Evolutionary conservation across 768 basidiomycete genomes (phyloP).

Genomic region (Tylopilus intermedius): DNA sequence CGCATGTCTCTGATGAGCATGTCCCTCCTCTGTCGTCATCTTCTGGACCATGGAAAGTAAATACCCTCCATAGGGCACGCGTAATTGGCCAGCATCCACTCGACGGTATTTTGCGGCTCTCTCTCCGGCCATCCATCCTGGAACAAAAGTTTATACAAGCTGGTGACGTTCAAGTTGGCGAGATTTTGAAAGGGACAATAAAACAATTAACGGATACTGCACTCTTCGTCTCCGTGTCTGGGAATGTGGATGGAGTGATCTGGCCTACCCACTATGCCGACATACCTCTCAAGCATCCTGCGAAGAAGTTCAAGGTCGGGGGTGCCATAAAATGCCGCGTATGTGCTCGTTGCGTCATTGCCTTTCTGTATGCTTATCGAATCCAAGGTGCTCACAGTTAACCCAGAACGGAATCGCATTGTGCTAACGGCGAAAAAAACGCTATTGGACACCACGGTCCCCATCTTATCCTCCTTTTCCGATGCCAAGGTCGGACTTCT

Average conservation of each 20-base stretch:
- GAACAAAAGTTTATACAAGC: conserved; percentile 84
- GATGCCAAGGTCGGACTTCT: conserved; percentile 68
- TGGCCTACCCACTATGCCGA: conserved; percentile 97
- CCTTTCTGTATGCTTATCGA: not conserved
- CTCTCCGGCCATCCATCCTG: conserved; percentile 75
- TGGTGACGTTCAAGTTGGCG: conserved; percentile 77
- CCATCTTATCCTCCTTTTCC: conserved; percentile 59
- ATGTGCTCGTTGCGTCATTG: conserved; percentile 23
- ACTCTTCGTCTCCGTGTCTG: conserved; percentile 81
- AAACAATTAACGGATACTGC: conserved; percentile 77
- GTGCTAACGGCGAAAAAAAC: conserved; percentile 89
- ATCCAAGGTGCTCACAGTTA: conserved; percentile 74
- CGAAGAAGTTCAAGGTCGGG: conserved; percentile 84
- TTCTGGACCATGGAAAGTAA: conserved; percentile 78
- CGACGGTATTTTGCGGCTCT: conserved; percentile 87
- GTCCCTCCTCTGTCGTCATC: conserved; percentile 64
- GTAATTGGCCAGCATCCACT: conserved; percentile 81
- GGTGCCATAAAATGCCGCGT: conserved; percentile 81
- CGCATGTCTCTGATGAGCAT: conserved; percentile 88
- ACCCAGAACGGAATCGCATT: conserved; percentile 75
- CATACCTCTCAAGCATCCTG: conserved; percentile 88
- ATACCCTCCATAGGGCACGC: conserved; percentile 76
- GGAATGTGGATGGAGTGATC: conserved; percentile 85
- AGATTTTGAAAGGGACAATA: conserved; percentile 81
- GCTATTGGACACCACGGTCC: conserved; percentile 73